Base-by-base conservation (phyloP, 2,329 filamentous ascomycete genomes). In the Colletotrichum filicis region DNA sequence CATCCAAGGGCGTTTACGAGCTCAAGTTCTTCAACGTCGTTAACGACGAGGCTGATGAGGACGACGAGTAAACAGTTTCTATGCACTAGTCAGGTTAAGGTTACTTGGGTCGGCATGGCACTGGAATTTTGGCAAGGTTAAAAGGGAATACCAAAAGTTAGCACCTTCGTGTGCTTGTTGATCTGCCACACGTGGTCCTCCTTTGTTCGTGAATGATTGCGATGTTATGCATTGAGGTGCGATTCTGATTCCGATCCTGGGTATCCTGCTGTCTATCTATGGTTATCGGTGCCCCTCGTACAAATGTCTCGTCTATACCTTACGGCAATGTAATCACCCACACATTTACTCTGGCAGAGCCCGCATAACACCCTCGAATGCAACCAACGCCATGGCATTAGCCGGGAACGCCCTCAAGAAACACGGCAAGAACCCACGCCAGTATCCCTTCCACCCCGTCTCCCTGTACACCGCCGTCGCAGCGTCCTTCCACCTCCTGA, bases 1-100 rank as follows among this genome's bases (percentile, higher is more conserved):
- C 96, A 85, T 95, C 94, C 86, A 96, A 96, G 90, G 96, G 97
- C 85, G 95, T 98, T 79, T 99, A 99, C 91, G 95, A 98, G 91
- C 93, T 99, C 88, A 95, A 97, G 91, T 99, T 99, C 95, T 99
- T 97, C 95, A 99, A 99, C 91, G 95, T 99, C 84, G 96, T 98
- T 83, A 97, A 97, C 87, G 97, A 99, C 86, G 96, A 95, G 85
- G 95, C 91, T 80, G 97, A 98, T 80, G 97, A 99, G 84, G 97
- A 99, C 85, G 97, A 99, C 84, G 97, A 99, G 87, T 99, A 98
- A 91, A 73, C 61, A 66, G 56, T 62, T 60, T 66, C 24, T 46
- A 55, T 71, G 64, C 73, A 73, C 49, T 60, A 57, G 53, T 63
- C 68, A 69, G 65, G 53, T 61, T 68, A 74, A 69, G 65, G 53